Base-by-base conservation (phyloP, 2,329 filamentous ascomycete genomes). In the Aspergillus nomiae region DNA sequence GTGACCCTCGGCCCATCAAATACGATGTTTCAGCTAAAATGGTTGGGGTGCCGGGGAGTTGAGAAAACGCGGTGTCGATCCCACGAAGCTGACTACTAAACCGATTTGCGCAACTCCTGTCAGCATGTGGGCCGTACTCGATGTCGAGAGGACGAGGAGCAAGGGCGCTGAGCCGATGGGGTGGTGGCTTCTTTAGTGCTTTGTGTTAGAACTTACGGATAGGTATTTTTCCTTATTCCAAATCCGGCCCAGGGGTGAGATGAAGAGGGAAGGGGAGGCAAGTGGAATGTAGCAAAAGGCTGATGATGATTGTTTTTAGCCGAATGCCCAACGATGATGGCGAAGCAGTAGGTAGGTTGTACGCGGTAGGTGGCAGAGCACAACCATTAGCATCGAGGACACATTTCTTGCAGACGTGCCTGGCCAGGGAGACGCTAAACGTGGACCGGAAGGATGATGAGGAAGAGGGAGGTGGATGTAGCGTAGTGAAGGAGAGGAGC, bases 261-360 rank as follows among this genome's bases (percentile, higher is more conserved):
- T 67, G 43, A 38, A 65, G 61, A 67, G 63, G 66, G 63, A 41
- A 60, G 43, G 58, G 45, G 38, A 61, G 43, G 58, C 26, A 28
- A 59, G 46, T 59, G 60, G 59, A 65, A 65, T 65, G 65, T 66
- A 62, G 61, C 59, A 64, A 61, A 59, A 63, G 54, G 50, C 58
- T 62, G 65, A 60, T 54, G 63, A 65, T 62, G 65, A 60, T 48
- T 59, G 26, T 63, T 59, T 67, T 66, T 64, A 65, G 61, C 65
- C 62, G 61, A 66, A 61, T 65, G 65, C 66, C 65, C 63, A 58
- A 68, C 64, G 60, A 60, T 38, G 67, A 69, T 63, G 61, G 64
- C 60, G 67, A 70, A 67, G 67, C 68, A 70, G 65, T 66, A 67
- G 63, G 45, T 57, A 65, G 61, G 65, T 63, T 63, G 66, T 68